A percentile compares a stretch with the other conserved stretches of the same genome.
phyloP scores from a whole-genome alignment of 2,329 filamentous ascomycete species.

The Pseudopyrenochaeta lycopersici region DNA sequence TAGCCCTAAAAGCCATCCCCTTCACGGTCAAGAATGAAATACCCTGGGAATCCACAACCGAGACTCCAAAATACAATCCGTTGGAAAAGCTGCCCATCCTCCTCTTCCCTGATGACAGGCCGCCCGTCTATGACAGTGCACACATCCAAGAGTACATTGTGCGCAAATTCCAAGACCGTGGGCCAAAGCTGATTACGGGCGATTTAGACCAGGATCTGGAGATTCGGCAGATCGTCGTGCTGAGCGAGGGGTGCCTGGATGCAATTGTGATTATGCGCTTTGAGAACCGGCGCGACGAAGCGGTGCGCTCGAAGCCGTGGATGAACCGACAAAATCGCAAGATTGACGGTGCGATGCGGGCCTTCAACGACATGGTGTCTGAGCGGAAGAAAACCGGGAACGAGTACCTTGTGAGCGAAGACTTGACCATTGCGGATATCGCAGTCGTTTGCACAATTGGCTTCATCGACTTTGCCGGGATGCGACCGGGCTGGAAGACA shows the following conservation, averaged over 20 bases:
- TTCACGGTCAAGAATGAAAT: constrained; percentile 55
- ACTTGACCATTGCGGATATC: constrained; percentile 25
- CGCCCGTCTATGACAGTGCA: constrained; percentile 24
- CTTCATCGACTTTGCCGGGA: constrained; percentile 16
- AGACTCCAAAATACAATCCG: constrained; percentile 52
- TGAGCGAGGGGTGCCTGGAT: constrained; percentile 23
- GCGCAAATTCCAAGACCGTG: constrained; percentile 17
- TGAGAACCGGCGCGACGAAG: constrained; percentile 15
- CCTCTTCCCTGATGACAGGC: constrained; percentile 30
- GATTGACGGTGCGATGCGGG: constrained; percentile 18
- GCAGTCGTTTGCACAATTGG: constrained; percentile 19
- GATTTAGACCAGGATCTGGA: constrained; percentile 15
- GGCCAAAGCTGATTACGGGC: constrained; percentile 14
- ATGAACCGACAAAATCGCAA: constrained; percentile 21
- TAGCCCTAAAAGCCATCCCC: constrained; percentile 51
- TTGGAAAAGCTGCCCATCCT: constrained; percentile 53
- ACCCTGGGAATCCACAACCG: constrained; percentile 52
- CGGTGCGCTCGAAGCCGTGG: constrained; percentile 14
- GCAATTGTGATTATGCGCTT: constrained; percentile 22
- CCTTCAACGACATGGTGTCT: constrained; percentile 15
- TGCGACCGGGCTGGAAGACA: constrained; percentile 14
- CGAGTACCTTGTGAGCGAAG: constrained; percentile 16
- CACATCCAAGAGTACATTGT: constrained; percentile 29
- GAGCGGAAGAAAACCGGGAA: constrained; percentile 11
- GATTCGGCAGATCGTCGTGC: constrained; percentile 22